Evolutionary conservation across 2,329 filamentous ascomycete genomes (phyloP).

Genomic region (Fusarium phyllophilum): DNA sequence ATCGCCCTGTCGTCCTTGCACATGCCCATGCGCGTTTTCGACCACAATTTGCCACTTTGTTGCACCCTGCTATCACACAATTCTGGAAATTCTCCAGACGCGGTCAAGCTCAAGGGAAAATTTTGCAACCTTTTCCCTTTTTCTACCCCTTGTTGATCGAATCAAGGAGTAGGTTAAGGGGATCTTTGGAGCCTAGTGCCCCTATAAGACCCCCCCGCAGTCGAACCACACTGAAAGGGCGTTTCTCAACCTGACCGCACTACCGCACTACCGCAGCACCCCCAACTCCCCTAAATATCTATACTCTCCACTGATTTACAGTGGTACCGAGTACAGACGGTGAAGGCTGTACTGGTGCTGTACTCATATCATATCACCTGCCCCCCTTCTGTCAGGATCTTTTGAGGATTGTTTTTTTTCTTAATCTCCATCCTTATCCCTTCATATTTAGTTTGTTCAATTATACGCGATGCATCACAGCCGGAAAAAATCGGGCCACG

Average conservation of each 20-base stretch:
- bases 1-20: conserved; percentile 43
- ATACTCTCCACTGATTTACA: conserved; percentile 35
- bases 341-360: conserved; percentile 27
- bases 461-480: conserved; percentile 62
- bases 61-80: conserved; percentile 44
- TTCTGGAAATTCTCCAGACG: conserved; percentile 40
- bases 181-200: conserved; percentile 35
- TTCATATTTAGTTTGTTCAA: conserved; percentile 7
- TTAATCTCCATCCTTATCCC: conserved; percentile 9
- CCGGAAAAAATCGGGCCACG: conserved; percentile 66
- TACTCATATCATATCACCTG: conserved; percentile 39
- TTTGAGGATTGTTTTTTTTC: conserved; percentile 29
- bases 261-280: conserved; percentile 6
- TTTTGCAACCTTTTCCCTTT: conserved; percentile 29
- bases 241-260: conserved; percentile 21
- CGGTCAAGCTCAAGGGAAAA: conserved; percentile 40
- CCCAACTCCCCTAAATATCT: conserved; percentile 35
- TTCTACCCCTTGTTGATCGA: conserved; percentile 33
- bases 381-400: conserved; percentile 25
- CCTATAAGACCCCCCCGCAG: conserved; percentile 42
- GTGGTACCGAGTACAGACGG: conserved; percentile 32
- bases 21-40: conserved; percentile 38
- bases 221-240: conserved; percentile 42
- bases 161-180: conserved; percentile 38
- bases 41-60: conserved; percentile 43